A percentile compares a stretch with the other conserved stretches of the same genome.
Conservation (phyloP, 2,329 filamentous ascomycete genomes). For the Claviceps pazoutovae region DNA sequence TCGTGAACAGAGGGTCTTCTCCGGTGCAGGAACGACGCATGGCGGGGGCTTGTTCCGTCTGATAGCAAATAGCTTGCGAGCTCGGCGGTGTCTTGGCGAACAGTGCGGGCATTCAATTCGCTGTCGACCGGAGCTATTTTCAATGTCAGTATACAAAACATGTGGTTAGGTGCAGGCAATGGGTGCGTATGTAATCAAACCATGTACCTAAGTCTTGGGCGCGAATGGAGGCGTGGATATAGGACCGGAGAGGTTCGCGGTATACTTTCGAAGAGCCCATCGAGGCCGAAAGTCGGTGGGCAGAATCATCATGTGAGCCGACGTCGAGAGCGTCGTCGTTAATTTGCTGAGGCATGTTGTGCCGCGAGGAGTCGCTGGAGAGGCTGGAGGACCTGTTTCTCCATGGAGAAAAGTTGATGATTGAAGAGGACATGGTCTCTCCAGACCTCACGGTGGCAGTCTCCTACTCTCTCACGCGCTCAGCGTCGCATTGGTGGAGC, state of each 20-base stretch:
- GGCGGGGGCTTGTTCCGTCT: constrained; percentile 35
- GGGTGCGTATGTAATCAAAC: not conserved
- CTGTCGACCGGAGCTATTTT: constrained; percentile 45
- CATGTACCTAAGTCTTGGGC: constrained; percentile 39
- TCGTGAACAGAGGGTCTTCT: constrained; percentile 18
- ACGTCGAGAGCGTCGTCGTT: constrained; percentile 14
- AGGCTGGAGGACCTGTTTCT: constrained; percentile 28
- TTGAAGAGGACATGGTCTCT: constrained; percentile 30
- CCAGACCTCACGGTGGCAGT: not conserved
- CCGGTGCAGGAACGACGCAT: constrained; percentile 32
- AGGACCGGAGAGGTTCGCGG: constrained; percentile 56
- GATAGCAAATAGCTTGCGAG: constrained; percentile 70
- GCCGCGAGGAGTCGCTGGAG: constrained; percentile 22
- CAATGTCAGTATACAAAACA: not conserved
- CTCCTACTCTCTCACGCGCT: not conserved
- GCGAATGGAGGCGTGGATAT: constrained; percentile 52
- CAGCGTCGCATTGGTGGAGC: constrained; percentile 6
- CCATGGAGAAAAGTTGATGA: constrained; percentile 34
- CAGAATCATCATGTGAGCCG: constrained; percentile 10
- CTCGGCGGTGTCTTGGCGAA: constrained; percentile 78
- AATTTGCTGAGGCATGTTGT: constrained; percentile 14
- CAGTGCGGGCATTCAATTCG: constrained; percentile 59
- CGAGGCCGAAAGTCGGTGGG: constrained; percentile 25
- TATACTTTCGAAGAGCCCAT: constrained; percentile 24
- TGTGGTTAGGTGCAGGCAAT: too few relatives aligned